Evolutionary conservation across 202 grass and related monocot genomes (phyloP).

Genomic region (Schoenoplectus tabernaemontani): DNA sequence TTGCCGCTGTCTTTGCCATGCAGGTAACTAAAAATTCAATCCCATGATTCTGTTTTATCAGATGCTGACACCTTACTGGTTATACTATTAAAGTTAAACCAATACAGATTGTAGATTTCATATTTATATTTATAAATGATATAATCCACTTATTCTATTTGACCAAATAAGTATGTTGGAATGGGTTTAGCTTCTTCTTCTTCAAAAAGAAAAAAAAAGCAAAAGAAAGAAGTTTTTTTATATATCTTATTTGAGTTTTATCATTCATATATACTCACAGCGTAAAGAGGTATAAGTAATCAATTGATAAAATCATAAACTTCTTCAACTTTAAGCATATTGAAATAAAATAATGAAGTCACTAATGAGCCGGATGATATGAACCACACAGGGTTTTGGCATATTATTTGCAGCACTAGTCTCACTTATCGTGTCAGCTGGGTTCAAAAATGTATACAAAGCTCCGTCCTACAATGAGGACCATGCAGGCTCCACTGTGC

Average conservation of each 20-base stretch:
- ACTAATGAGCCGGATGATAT: slow-evolving; percentile 22
- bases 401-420: slow-evolving; percentile 44
- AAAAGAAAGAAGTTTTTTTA: slow-evolving; percentile 30
- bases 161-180: slow-evolving; percentile 48
- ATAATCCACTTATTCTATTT: slow-evolving; percentile 27
- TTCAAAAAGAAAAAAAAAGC: slow-evolving; percentile 24
- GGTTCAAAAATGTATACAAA: slow-evolving; percentile 26
- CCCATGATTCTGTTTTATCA: slow-evolving; percentile 35
- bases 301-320: background rate
- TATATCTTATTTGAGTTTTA: no score
- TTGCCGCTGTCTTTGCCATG: slow-evolving; percentile 75
- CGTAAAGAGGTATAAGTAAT: background rate
- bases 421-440: slow-evolving; percentile 27
- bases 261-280: no score
- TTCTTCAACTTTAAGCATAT: background rate
- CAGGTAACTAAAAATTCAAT: slow-evolving; percentile 45
- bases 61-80: slow-evolving; percentile 45
- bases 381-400: slow-evolving; percentile 47
- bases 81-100: slow-evolving; percentile 46
- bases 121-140: background rate
- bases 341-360: background rate
- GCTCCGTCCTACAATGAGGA: slow-evolving; percentile 18
- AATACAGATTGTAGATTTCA: slow-evolving; percentile 2
- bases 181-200: slow-evolving; percentile 40
- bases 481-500: slow-evolving; percentile 19